Evolutionary conservation across 352 stramenopile species (phyloP), one percentile per base, ranked within the genome.

Genomic region (Phytopythium mirpurense): DNA sequence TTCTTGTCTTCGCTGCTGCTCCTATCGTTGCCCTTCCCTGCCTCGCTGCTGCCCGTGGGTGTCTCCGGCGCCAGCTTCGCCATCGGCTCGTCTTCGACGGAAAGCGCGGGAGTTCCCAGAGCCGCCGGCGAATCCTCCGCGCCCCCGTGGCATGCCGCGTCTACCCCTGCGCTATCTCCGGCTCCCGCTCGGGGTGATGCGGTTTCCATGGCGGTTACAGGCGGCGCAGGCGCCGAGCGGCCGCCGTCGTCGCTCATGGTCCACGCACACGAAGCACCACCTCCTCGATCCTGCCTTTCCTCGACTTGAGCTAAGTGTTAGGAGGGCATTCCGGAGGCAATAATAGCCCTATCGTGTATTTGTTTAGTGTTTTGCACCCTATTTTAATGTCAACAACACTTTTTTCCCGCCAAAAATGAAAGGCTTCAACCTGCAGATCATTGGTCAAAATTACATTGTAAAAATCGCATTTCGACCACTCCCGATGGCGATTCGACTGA

Each of bases 1-100:
- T 43, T 54, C 45, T 60, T 68, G 6, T n/a, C n/a, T 3, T 5
- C 27, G 37, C 37, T 15, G 8, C n/a, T n/a, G n/a, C n/a, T n/a
- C n/a, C n/a, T 11, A 15, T 24, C 3, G 16, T 15, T 15, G 44
- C 44, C 44, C 0, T 16, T 18, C 0, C 15, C 24, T 8, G 46
- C 12, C 9, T 52, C 31, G n/a, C 34, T 52, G 11, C 15, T 27
- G 8, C 19, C 27, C 4, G 11, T 29, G 27, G 18, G 2, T 19
- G 26, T 10, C 1, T 34, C 43, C 15, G 43, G 21, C 21, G 21
- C 40, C 9, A 6, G 2, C 21, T 9, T 16, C 10, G 21, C 40
- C 40, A 10, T 10, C 12, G 18, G 26, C 32, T 34, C 34, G 27
- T 24, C 15, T 32, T 32, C 29, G 29, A 32, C n/a, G n/a, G n/a